Conservation (phyloP, 176 grass and related monocot genomes). For the Paspalum vaginatum region DNA sequence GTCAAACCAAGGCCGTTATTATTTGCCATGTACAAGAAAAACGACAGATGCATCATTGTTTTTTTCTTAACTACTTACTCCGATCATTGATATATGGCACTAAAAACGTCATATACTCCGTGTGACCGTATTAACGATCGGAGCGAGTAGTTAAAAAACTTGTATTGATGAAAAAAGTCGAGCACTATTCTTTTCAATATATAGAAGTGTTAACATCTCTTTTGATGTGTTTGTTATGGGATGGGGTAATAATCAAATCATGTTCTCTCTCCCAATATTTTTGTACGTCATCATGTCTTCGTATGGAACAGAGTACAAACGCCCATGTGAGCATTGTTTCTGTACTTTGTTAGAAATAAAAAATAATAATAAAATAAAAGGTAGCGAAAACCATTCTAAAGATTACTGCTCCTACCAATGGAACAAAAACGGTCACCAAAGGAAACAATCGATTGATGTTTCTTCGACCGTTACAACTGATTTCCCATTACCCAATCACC, state of each 20-base stretch:
- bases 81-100: no score
- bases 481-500: constrained; percentile 39
- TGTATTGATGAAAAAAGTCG: no score
- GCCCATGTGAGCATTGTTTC: no score
- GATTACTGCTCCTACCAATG: neutral
- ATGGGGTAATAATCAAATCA: no score
- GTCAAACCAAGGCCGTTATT: neutral
- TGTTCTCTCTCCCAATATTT: no score
- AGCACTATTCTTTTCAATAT: neutral
- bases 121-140: no score
- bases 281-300: neutral
- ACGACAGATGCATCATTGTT: neutral
- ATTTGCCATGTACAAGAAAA: neutral
- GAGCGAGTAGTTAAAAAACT: neutral
- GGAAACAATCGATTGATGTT: neutral
- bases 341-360: no score
- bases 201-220: neutral
- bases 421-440: neutral
- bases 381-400: no score
- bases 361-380: neutral
- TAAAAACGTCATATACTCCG: no score
- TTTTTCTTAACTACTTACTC: no score
- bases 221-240: neutral
- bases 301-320: neutral
- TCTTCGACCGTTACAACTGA: constrained; percentile 40